phyloP scores from a whole-genome alignment of 2,329 filamentous ascomycete genomes.

The Colletotrichum brevisporum region DNA sequence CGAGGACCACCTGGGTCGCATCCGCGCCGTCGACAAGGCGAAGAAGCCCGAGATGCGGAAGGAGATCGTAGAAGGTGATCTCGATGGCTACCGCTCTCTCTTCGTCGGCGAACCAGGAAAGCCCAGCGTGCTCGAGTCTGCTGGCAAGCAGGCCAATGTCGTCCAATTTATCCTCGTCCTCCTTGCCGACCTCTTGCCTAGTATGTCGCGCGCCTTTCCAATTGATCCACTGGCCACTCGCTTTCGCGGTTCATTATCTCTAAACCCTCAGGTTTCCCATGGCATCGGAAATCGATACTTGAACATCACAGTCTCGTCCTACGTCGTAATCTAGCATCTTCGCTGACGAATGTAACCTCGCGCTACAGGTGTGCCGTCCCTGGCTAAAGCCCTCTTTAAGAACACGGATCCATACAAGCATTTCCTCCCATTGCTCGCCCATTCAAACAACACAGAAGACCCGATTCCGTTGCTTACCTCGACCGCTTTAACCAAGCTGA shows the following conservation, averaged over 20 bases:
- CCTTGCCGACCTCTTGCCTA: slow-evolving; percentile 81
- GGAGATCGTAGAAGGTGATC: slow-evolving; percentile 83
- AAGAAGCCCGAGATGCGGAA: slow-evolving; percentile 87
- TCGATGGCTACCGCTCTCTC: slow-evolving; percentile 83
- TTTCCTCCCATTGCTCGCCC: slow-evolving; percentile 85
- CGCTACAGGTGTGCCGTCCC: slow-evolving; percentile 79
- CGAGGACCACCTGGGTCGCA: slow-evolving; percentile 93
- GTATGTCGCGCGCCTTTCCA: slow-evolving; percentile 25
- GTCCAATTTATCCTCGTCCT: slow-evolving; percentile 96
- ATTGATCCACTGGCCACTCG: not conserved
- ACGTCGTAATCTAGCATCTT: not conserved
- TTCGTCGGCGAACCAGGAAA: slow-evolving; percentile 83
- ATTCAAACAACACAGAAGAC: slow-evolving; percentile 81
- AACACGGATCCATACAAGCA: slow-evolving; percentile 85
- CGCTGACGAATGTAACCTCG: slow-evolving; percentile 18
- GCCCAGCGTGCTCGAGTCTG: slow-evolving; percentile 83
- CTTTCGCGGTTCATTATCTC: not conserved
- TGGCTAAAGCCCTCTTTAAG: slow-evolving; percentile 82
- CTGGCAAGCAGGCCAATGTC: slow-evolving; percentile 88
- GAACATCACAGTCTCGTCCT: not conserved
- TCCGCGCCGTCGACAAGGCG: slow-evolving; percentile 96
- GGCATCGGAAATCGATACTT: not conserved
- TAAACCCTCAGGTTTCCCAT: not conserved
- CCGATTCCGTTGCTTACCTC: slow-evolving; percentile 91
- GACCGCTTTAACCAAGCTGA: slow-evolving; percentile 85